Evolutionary conservation across 331 rosid species (phyloP).

Genomic region (Pyracantha coccinea): DNA sequence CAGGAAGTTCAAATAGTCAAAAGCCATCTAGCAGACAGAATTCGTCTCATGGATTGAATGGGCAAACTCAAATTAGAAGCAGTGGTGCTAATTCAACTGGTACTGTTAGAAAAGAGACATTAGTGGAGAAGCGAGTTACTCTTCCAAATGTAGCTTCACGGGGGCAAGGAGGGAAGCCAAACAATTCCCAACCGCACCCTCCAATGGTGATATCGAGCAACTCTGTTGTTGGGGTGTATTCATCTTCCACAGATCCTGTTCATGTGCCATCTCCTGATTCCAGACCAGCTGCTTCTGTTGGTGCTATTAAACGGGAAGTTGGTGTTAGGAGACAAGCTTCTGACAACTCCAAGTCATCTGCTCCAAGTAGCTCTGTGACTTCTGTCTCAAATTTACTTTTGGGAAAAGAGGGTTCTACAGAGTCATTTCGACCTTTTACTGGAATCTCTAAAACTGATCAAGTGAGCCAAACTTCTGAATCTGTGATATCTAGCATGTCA

Average conservation of each 20-base stretch:
- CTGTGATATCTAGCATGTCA: conserved; percentile 40
- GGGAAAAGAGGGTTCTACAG: conserved; percentile 54
- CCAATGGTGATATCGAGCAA: conserved; percentile 37
- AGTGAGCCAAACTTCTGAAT: conserved; percentile 43
- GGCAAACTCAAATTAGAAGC: conserved; percentile 35
- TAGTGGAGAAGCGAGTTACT: conserved; percentile 42
- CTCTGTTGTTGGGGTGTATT: conserved; percentile 81
- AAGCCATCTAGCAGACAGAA: conserved; percentile 37
- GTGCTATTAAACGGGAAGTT: conserved; percentile 91
- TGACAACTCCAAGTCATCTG: conserved; percentile 43
- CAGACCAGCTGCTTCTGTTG: conserved; percentile 75
- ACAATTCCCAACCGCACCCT: conserved; percentile 34
- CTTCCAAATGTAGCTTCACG: conserved; percentile 27
- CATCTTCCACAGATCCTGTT: conserved; percentile 95
- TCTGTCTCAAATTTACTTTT: conserved; percentile 37
- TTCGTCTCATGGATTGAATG: conserved; percentile 34
- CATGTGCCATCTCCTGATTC: conserved; percentile 97
- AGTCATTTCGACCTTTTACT: conserved; percentile 47
- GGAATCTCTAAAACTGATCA: conserved; percentile 51
- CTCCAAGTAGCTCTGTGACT: conserved; percentile 41
- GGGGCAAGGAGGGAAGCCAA: conserved; percentile 42
- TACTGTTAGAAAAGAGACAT: conserved; percentile 29
- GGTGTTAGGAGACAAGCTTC: conserved; percentile 67
- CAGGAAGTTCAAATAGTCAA: conserved; percentile 43
- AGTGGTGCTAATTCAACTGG: conserved; percentile 33